Percentiles rank a stretch among this genome's conserved stretches.
Conservation (phyloP, 164 flowering plant genomes). For the Cinnamomum micranthum region DNA sequence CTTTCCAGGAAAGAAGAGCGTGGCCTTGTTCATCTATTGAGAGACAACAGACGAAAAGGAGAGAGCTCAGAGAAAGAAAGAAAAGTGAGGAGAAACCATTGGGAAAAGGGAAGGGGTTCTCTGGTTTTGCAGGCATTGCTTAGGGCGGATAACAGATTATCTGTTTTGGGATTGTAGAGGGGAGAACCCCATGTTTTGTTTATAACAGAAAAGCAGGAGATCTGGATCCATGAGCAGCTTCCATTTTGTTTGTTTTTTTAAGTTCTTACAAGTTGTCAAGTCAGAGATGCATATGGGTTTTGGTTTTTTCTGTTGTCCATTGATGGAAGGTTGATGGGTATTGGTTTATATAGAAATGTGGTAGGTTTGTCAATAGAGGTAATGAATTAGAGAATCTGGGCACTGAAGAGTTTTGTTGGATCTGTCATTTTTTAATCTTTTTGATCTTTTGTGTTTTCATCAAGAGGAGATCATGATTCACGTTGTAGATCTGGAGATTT, state of each 20-base stretch:
- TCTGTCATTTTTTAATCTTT: neutral
- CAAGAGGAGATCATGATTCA: neutral
- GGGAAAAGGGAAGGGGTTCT: constrained; percentile 30
- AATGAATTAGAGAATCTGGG: neutral
- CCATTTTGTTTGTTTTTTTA: constrained; percentile 5
- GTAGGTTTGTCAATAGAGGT: neutral
- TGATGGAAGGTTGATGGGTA: neutral
- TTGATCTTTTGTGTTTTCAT: too few relatives aligned
- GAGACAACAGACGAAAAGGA: constrained; percentile 33
- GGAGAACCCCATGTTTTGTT: constrained; percentile 93
- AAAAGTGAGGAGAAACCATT: constrained; percentile 27
- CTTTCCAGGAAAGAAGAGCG: constrained; percentile 79
- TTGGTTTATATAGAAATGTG: neutral
- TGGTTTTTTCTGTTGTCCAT: neutral
- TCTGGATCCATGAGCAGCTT: constrained; percentile 63
- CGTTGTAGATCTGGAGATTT: too few relatives aligned
- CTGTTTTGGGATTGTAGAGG: constrained; percentile 79
- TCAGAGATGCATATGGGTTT: neutral
- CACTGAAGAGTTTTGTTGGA: neutral
- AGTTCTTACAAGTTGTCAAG: neutral
- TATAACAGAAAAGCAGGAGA: constrained; percentile 73
- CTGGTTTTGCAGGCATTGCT: constrained; percentile 68
- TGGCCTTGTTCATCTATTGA: constrained; percentile 73
- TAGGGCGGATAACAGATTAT: constrained; percentile 35
- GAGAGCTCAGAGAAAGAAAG: constrained; percentile 17